Evolutionary conservation across 768 basidiomycete genomes (phyloP), one percentile per base, ranked within the genome.

Genomic region (Tubosaeta sp.): DNA sequence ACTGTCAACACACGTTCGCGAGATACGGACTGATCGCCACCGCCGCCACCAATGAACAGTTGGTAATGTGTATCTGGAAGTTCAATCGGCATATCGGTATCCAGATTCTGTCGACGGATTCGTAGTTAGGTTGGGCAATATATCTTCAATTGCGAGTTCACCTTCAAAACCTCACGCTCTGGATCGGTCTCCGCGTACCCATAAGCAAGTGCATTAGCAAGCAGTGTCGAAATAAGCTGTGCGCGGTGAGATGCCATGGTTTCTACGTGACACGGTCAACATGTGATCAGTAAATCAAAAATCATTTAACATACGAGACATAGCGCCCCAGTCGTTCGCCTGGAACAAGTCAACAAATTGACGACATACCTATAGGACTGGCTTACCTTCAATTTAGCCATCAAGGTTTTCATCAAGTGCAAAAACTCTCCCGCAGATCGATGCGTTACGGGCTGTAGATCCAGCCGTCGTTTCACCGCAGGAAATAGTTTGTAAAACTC

Each of bases 311-410:
- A 45, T 57, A 85, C 84, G 81, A 43, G 82, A 82, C 46, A 84
- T 68, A 0, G 83, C 72, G 14, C 81, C 80, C 83, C 84, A 85
- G 54, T 85, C 83, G 33, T 83, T 83, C 2, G 79, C 75, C 83
- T 83, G 51, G 9, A 43, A 45, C 2, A 43, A 2, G 2, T 41
- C 22, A 16, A 14, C 8, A 6, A 38, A 25, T 50, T 14, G 57
- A n/a, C n/a, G 41, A 7, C 35, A n/a, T 26, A 6, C 2, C 46
- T 12, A 16, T 25, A 11, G 22, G 16, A 41, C 3, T 14, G 4
- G 8, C 50, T 52, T 45, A 80, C 83, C 74, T 84, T 85, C 37
- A 85, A 59, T 52, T 85, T 85, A n/a, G 83, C 83, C 83, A 85
- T 85, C 42, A 85, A 55, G 0, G 80, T 81, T 63, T 85, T 85